Evolutionary conservation across 2,329 filamentous ascomycete species (phyloP).

Genomic region (Geosmithia morbida): DNA sequence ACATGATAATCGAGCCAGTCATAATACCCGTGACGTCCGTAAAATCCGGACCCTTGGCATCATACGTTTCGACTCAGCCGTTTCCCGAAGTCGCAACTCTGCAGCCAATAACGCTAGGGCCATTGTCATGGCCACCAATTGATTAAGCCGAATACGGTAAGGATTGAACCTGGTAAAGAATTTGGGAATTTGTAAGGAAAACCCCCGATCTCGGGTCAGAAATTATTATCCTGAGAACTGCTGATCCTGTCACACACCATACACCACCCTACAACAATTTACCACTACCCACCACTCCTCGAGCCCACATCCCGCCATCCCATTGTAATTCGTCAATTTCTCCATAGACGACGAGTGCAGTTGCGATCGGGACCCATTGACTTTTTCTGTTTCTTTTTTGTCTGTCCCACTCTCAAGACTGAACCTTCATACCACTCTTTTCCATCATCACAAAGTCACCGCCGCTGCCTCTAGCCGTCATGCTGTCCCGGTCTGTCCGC

Average conservation of each 20-base stretch:
- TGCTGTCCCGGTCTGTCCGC: constrained; percentile 2
- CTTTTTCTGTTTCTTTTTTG: neutral
- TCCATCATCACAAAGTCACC: neutral
- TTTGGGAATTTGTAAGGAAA: neutral
- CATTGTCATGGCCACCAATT: neutral
- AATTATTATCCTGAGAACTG: neutral
- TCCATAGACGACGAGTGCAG: neutral
- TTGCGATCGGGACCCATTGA: neutral
- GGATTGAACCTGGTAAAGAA: neutral
- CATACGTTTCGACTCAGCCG: no score
- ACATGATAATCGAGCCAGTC: no score
- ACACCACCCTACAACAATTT: neutral
- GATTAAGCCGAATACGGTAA: neutral
- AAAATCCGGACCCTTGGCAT: neutral
- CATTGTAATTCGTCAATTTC: neutral
- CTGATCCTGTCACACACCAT: neutral
- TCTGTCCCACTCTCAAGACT: no score
- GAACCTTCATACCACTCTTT: neutral
- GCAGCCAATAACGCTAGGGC: neutral
- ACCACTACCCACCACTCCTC: neutral
- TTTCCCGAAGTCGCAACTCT: neutral
- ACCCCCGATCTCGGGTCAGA: neutral
- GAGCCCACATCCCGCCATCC: neutral
- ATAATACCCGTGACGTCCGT: no score
- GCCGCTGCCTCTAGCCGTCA: neutral